Base-by-base conservation (phyloP, 306 rosid genomes). In the Ammopiptanthus mongolicus region DNA sequence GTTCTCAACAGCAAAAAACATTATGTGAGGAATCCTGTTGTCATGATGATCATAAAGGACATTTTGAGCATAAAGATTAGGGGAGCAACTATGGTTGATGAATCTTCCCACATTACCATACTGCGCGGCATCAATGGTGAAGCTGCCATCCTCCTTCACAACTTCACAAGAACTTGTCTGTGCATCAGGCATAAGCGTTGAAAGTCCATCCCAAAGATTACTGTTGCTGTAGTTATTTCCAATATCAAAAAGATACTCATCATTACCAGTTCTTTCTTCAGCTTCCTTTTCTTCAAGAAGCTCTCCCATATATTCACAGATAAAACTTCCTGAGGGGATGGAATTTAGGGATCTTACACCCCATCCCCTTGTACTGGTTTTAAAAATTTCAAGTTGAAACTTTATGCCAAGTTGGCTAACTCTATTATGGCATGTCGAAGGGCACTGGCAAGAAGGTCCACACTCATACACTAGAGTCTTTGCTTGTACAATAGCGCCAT, bases 41-140 rank as follows among this genome's bases (percentile, higher is more conserved):
- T 94, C 97, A 58, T 88, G 87, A 17, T 91, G 93, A 85, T 94
- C 96, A 81, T 80, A 90, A 34, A 94, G 90, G 28, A 94, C 91
- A 72, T 94, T 87, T 73, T 91, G 97, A 29, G 98, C 98, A 80
- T 90, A 88, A 48, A 94, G 91, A 87, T 94, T 94, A n/a, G 98
- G 98, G 44, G 96, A 87, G 65, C 98, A 94, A 66, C 98, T 86
- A 29, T 94, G 97, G 84, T 94, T 94, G 62, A 94, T 81, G 77
- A 94, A 94, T 77, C 98, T 88, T 70, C 97, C 98, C 79, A 94
- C 86, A 67, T 94, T 94, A 69, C 95, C 98, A 76, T 71, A 87
- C 78, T 71, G 34, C 0, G 87, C 91, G 0, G 97, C 98, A 57
- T 94, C 98, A 63, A 94, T 91, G 61, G 98, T 94, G 86, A 87